phyloP scores from a whole-genome alignment of 805 yeast genomes.

The Wickerhamiella nectarea region DNA sequence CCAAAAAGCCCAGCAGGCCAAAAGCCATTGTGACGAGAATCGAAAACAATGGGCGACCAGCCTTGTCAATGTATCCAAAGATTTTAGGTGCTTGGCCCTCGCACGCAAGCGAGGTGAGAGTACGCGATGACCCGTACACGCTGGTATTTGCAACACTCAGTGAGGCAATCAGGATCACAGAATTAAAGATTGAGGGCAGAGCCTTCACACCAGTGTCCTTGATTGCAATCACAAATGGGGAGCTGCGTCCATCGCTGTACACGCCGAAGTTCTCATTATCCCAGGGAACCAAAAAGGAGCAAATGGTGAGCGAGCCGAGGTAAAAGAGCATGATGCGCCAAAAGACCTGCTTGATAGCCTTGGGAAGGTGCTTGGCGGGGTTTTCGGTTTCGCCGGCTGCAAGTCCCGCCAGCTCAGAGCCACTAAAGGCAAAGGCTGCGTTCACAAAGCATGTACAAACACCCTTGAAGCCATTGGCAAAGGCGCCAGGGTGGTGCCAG shows the following conservation, averaged over 20 bases:
- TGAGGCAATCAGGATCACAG: slow-evolving; percentile 51
- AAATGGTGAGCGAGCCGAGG: slow-evolving; percentile 39
- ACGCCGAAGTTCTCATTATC: slow-evolving; percentile 35
- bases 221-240: slow-evolving; percentile 60
- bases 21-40: slow-evolving; percentile 31
- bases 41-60: slow-evolving; percentile 58
- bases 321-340: slow-evolving; percentile 66
- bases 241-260: slow-evolving; percentile 45
- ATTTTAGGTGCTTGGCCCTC: slow-evolving; percentile 47
- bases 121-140: slow-evolving; percentile 53
- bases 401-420: slow-evolving; percentile 56
- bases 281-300: slow-evolving; percentile 57
- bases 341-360: slow-evolving; percentile 64
- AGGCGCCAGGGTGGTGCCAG: slow-evolving; percentile 32
- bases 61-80: slow-evolving; percentile 50
- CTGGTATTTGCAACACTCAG: slow-evolving; percentile 58
- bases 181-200: slow-evolving; percentile 54
- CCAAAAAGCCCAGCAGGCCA: slow-evolving; percentile 41
- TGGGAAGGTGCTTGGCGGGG: slow-evolving; percentile 52
- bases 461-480: slow-evolving; percentile 51
- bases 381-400: slow-evolving; percentile 63
- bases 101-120: slow-evolving; percentile 51
- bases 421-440: slow-evolving; percentile 63
- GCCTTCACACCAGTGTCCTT: slow-evolving; percentile 48
- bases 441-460: slow-evolving; percentile 53